Base-by-base conservation (phyloP, 352 stramenopile genomes). In the Phytophthora aleatoria region DNA sequence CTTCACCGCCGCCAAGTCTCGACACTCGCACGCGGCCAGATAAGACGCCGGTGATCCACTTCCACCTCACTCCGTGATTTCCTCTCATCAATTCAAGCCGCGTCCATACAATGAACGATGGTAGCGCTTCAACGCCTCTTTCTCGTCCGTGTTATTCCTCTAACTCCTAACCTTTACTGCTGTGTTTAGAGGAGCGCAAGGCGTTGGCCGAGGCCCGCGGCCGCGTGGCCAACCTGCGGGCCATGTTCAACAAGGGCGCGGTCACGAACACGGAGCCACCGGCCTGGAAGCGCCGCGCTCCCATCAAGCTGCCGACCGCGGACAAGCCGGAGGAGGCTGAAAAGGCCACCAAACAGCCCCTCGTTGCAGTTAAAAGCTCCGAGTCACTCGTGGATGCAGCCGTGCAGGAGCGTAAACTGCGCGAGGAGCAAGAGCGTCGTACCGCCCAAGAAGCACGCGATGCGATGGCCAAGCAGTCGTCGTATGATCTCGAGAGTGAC, bases 201-300 rank as follows among this genome's bases (percentile, higher is more conserved):
- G 71, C 81, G 59, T 64, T 82, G 57, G 76, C 77, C 33, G 65
- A 78, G 16, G 61, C 76, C 33, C 69, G 73, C 50, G 82, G 79
- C 43, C 78, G 82, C 49, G 79, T 89, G 28, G 70, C 72, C 41
- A 87, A 83, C 50, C 57, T 91, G 44, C 82, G 82, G 49, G 77
- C 69, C 45, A 91, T 87, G 82, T 91, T 91, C 69, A 86, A 84
- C 64, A 86, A 86, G 49, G 74, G 74, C 26, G 54, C 63, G 0
- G 55, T 73, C 11, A 51, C 44, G 39, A 64, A 73, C 43, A 30
- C 57, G 9, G 59, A 74, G 28, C 61, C 64, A 12, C 67, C 67
- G 8, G 44, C 57, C 5, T 75, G 57, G 53, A 68, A 69, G 31
- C 43, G 43, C 33, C 43, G 16, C 3, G 11, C 43, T 33, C 16